Percentiles rank a stretch among this genome's conserved stretches.
These are phyloP conservation scores for Candida ovalis DNA, from an alignment of 805 yeast species.

Conservation along the genomic window DNA sequence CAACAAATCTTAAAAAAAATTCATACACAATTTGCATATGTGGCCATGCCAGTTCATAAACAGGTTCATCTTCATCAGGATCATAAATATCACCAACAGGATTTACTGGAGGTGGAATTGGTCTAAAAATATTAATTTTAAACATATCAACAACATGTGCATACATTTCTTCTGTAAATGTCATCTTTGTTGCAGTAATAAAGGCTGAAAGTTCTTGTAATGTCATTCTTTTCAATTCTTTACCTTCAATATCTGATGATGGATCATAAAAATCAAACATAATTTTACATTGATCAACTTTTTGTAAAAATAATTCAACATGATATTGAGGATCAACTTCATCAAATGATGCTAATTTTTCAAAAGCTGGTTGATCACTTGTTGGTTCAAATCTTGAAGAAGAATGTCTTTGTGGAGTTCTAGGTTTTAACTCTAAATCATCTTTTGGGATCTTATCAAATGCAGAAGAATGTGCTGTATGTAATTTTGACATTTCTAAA, in stretches of 20 bases:
- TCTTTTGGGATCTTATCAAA: slow-evolving; percentile 46
- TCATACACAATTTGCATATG: slow-evolving; percentile 98
- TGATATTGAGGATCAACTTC: slow-evolving; percentile 80
- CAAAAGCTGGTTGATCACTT: slow-evolving; percentile 54
- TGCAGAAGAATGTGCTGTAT: slow-evolving; percentile 28
- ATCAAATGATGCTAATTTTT: slow-evolving; percentile 80
- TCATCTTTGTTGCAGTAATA: slow-evolving; percentile 75
- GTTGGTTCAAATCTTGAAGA: slow-evolving; percentile 88
- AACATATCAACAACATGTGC: slow-evolving; percentile 87
- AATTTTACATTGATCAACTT: slow-evolving; percentile 91
- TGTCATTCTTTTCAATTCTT: slow-evolving; percentile 84
- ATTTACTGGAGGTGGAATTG: slow-evolving; percentile 97
- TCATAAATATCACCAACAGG: slow-evolving; percentile 95
- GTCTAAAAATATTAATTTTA: slow-evolving; percentile 82
- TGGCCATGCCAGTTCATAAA: slow-evolving; percentile 95
- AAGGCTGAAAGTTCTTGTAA: slow-evolving; percentile 87
- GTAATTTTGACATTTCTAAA: slow-evolving; percentile 27
- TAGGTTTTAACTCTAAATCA: slow-evolving; percentile 68
- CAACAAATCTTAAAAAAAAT: slow-evolving; percentile 87
- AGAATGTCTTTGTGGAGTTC: slow-evolving; percentile 84
- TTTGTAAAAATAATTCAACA: slow-evolving; percentile 74
- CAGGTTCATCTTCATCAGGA: slow-evolving; percentile 99
- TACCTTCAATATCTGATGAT: slow-evolving; percentile 85
- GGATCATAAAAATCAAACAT: slow-evolving; percentile 95
- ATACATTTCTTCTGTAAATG: slow-evolving; percentile 89